These are phyloP conservation scores for Myriosclerotinia curreyana DNA, from an alignment of 2,329 filamentous ascomycete genomes.

Conservation along the genomic window DNA sequence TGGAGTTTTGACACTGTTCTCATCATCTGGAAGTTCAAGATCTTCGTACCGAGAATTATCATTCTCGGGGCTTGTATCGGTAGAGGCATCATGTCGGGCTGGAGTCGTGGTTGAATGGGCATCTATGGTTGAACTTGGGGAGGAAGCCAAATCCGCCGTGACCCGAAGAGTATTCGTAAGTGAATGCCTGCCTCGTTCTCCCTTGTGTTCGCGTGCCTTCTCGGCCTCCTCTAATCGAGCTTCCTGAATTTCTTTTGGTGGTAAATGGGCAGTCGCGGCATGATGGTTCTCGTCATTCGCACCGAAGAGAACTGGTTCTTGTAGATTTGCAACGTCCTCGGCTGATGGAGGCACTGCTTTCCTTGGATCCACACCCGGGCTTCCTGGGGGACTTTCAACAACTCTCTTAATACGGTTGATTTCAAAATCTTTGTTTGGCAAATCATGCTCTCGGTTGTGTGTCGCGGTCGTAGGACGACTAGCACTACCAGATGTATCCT, in stretches of 20 bases:
- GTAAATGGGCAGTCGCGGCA: conserved; percentile 44
- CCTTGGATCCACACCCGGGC: conserved; percentile 38
- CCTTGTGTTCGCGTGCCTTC: conserved; percentile 39
- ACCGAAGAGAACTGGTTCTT: conserved; percentile 32
- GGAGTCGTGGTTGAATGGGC: conserved; percentile 73
- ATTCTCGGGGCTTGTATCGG: conserved; percentile 71
- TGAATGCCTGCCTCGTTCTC: conserved; percentile 37
- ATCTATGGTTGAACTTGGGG: conserved; percentile 62
- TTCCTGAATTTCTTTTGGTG: conserved; percentile 50
- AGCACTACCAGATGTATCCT: conserved; percentile 31
- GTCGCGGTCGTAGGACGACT: conserved; percentile 23
- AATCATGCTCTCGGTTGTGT: conserved; percentile 16
- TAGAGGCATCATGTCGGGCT: conserved; percentile 62
- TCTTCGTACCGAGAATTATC: conserved; percentile 57
- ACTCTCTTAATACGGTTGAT: conserved; percentile 31
- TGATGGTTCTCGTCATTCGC: conserved; percentile 34
- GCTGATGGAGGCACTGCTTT: conserved; percentile 37
- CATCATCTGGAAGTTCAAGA: conserved; percentile 47
- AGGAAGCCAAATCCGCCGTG: conserved; percentile 48
- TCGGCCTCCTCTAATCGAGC: conserved; percentile 40
- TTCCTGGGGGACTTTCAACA: conserved; percentile 36
- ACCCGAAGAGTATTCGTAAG: conserved; percentile 42
- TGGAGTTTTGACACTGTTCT: conserved; percentile 44
- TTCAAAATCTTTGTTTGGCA: conserved; percentile 31
- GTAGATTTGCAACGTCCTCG: conserved; percentile 39